Base-by-base conservation (phyloP, 1,284 basidiomycete genomes). In the Ustilago hordei region DNA sequence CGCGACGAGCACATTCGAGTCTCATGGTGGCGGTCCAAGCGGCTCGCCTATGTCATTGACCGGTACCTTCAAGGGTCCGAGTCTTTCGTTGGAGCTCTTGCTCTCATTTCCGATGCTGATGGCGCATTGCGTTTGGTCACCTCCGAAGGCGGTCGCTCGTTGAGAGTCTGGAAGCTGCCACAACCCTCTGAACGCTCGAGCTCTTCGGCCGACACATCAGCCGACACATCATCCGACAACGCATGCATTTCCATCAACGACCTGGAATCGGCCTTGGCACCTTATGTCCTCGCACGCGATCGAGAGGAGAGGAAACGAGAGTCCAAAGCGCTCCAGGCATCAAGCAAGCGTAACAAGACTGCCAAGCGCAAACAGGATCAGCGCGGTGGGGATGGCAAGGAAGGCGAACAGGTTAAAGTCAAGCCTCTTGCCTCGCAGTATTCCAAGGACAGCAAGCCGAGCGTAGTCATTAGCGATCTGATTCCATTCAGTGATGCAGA, bases 1-100 rank as follows among this genome's bases (percentile, higher is more conserved):
- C 74, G 84, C n/a, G 84, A 85, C 66, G 84, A 84, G 66, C 84
- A 85, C 64, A 84, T 85, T 34, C 77, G 84, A n/a, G 72, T 85
- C 34, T 85, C 84, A 9, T 70, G 84, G 38, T 85, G 84, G 84
- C 82, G 84, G 6, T 43, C 69, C 4, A 60, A 66, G 43, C 78
- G 80, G 6, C 62, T 78, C 13, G 80, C 74, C 0, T 75, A 84
- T 47, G 70, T 85, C 52, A 75, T 83, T 31, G 74, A 81, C 48
- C 71, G 78, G 50, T 85, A 75, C 69, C 54, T 85, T 15, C 68
- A 80, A 13, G 84, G 84, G 19, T 81, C 81, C 11, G 48, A 60
- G 32, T 67, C 70, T 41, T 83, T 79, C 32, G 78, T 84, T 11
- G 82, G 80, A 32, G 79, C 79, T 1, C 65, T 84, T 4, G 62